Conservation (phyloP, 73 alveolate species). For the Paramecium tetraurelia region DNA sequence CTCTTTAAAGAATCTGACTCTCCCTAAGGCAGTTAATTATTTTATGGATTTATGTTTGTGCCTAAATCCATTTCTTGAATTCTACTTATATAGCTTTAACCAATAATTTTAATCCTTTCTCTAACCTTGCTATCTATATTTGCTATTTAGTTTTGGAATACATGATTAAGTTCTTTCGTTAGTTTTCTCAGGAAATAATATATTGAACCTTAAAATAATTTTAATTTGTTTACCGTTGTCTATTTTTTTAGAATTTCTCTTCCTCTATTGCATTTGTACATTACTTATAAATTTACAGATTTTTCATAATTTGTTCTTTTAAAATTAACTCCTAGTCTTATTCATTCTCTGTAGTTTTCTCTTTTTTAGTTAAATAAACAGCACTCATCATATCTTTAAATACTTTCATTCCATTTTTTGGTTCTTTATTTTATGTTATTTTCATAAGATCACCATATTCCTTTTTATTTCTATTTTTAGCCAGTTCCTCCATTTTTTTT, state of each 20-base stretch:
- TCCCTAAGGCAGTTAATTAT: neutral
- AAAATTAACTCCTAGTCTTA: neutral
- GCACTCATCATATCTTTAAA: neutral
- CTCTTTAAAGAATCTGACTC: conserved; percentile 19
- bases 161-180: conserved; percentile 14
- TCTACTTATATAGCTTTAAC: neutral
- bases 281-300: neutral
- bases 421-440: neutral
- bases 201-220: neutral
- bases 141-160: neutral
- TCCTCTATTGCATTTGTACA: conserved; percentile 21
- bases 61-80: neutral
- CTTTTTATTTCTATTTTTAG: neutral
- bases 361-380: neutral
- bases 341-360: neutral
- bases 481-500: conserved; percentile 8
- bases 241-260: neutral
- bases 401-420: neutral
- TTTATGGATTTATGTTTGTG: neutral
- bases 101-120: conserved; percentile 27
- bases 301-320: neutral
- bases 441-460: neutral
- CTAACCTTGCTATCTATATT: neutral
- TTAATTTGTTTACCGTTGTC: neutral
- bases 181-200: neutral